These are phyloP conservation scores for Penicillium canescens DNA, from an alignment of 495 filamentous ascomycete species.

Conservation along the genomic window DNA sequence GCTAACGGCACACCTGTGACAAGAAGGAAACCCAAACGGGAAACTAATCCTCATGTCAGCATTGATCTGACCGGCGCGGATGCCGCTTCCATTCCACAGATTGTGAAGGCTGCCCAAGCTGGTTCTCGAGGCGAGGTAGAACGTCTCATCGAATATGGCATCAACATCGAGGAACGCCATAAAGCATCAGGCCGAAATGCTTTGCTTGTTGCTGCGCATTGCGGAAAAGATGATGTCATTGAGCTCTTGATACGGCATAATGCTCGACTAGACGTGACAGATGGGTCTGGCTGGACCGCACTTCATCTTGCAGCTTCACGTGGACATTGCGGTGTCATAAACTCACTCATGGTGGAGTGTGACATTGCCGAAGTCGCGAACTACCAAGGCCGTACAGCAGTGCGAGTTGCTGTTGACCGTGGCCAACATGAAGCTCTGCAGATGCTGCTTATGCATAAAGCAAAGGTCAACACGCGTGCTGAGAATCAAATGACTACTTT, in stretches of 20 bases:
- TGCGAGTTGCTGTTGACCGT: slow-evolving; percentile 36
- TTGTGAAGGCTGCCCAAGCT: slow-evolving; percentile 43
- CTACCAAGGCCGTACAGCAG: slow-evolving; percentile 34
- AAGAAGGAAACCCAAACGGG: slow-evolving; percentile 19
- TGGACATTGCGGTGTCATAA: slow-evolving; percentile 38
- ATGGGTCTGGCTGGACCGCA: slow-evolving; percentile 38
- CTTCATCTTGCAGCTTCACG: slow-evolving; percentile 47
- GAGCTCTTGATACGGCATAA: slow-evolving; percentile 37
- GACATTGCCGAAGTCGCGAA: slow-evolving; percentile 32
- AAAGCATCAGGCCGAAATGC: slow-evolving; percentile 37
- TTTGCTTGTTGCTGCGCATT: slow-evolving; percentile 48
- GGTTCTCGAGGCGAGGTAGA: slow-evolving; percentile 41
- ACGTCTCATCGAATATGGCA: slow-evolving; percentile 37
- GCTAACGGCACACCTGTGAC: neutral
- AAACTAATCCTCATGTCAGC: slow-evolving; percentile 34
- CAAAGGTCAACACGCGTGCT: slow-evolving; percentile 41
- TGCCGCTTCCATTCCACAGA: slow-evolving; percentile 32
- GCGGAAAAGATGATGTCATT: slow-evolving; percentile 45
- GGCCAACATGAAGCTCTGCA: slow-evolving; percentile 25
- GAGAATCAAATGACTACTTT: slow-evolving; percentile 38
- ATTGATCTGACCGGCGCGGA: slow-evolving; percentile 40
- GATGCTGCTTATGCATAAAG: slow-evolving; percentile 20
- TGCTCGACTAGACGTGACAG: slow-evolving; percentile 34
- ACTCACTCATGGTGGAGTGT: slow-evolving; percentile 34
- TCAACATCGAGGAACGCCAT: slow-evolving; percentile 41